Conservation (phyloP, 208 protist species). For the Acanthamoeba divionensis region DNA sequence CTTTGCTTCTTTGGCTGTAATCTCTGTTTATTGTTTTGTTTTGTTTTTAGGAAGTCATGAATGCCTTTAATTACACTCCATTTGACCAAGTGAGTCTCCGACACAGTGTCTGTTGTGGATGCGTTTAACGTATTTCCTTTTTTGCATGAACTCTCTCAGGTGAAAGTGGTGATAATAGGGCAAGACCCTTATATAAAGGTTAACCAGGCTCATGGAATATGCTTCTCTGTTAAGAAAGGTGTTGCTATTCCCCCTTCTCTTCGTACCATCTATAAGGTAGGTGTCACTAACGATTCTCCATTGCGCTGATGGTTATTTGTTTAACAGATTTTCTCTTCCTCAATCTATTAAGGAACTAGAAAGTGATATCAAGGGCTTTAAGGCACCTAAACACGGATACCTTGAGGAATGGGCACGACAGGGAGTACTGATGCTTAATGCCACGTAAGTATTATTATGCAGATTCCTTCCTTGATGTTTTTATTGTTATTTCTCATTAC, state of each 20-base stretch:
- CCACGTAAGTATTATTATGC: not conserved
- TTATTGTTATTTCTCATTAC: not conserved
- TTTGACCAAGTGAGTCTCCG: constrained; percentile 17
- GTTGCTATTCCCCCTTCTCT: constrained; percentile 63
- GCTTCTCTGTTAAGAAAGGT: constrained; percentile 67
- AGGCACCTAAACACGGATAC: constrained; percentile 48
- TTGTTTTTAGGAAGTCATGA: not conserved
- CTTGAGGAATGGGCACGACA: constrained; percentile 69
- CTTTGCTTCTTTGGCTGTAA: not conserved
- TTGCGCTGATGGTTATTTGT: not conserved
- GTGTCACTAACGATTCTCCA: not conserved
- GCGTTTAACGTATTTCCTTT: not conserved
- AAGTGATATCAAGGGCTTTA: not conserved
- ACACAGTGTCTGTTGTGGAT: not conserved
- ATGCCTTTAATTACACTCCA: constrained; percentile 57
- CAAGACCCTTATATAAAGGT: constrained; percentile 75
- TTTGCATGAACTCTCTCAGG: not conserved
- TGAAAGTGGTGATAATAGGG: constrained; percentile 76
- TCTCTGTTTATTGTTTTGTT: constrained; percentile 2
- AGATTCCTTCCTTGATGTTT: not conserved
- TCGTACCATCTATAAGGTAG: constrained; percentile 20
- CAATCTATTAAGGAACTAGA: not conserved
- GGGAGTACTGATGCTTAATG: constrained; percentile 50
- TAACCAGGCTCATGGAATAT: constrained; percentile 73
- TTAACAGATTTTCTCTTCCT: not conserved